phyloP scores from a whole-genome alignment of 306 rosid species.

The Quercus parvula region DNA sequence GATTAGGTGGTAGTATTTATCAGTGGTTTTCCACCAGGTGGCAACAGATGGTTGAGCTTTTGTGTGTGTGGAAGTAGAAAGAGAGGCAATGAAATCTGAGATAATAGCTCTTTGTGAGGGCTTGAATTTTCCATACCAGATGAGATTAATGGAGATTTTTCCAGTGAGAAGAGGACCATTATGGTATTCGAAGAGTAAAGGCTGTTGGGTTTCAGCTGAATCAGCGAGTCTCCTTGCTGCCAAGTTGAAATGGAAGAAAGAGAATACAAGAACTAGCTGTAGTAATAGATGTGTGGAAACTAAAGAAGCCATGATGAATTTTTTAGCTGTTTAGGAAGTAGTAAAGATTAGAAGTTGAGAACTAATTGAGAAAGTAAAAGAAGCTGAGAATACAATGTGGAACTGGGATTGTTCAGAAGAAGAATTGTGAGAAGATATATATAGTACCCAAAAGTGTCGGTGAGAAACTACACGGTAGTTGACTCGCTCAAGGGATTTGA shows the following conservation, averaged over 20 bases:
- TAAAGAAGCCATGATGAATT: constrained; percentile 26
- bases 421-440: background rate
- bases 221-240: constrained; percentile 21
- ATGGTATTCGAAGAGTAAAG: constrained; percentile 30
- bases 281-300: background rate
- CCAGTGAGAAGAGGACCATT: constrained; percentile 38
- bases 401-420: background rate
- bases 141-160: constrained; percentile 32
- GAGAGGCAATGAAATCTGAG: constrained; percentile 42
- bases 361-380: background rate
- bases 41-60: constrained; percentile 45
- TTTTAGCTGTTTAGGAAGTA: background rate
- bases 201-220: constrained; percentile 16
- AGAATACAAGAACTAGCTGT: constrained; percentile 12
- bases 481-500: too few relatives aligned
- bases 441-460: background rate
- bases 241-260: constrained; percentile 21
- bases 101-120: constrained; percentile 47
- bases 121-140: constrained; percentile 58
- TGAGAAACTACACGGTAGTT: background rate
- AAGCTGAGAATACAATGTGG: background rate
- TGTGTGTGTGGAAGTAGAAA: constrained; percentile 16
- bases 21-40: constrained; percentile 46
- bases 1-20: constrained; percentile 40
- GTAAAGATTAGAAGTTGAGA: background rate